Evolutionary conservation across 768 basidiomycete genomes (phyloP), one percentile per base, ranked within the genome.

Genomic region (Suillus brevipes): DNA sequence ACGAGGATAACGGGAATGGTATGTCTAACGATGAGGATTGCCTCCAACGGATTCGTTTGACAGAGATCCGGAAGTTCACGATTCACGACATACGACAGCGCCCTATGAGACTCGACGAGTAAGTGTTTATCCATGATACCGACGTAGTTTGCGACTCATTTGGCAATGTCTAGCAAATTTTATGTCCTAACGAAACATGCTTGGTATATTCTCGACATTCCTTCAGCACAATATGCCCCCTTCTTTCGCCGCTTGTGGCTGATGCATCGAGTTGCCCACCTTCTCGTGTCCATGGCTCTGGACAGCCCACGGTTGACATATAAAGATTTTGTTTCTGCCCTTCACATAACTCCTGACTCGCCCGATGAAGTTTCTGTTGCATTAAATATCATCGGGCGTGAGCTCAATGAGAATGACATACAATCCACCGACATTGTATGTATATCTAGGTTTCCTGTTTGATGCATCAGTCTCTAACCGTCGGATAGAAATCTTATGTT

Each of bases 151-250:
- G 38, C 10, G 18, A 50, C 34, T 62, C 5, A 38, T 62, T 68
- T 77, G 68, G 9, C 2, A 60, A 40, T n/a, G 16, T 55, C 6
- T 60, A 91, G 89, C 28, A 85, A 86, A 65, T 82, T 91, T 3
- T 91, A 88, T 65, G 74, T 92, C 36, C 81, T 83, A 53, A 91
- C 90, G 0, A 53, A 78, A 52, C 72, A 76, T 72, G 88, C 89
- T 0, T 92, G 90, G 90, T 92, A 92, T 66, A 88, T 91, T 62
- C 79, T 92, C 2, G 79, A 81, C 13, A 65, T 66, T 2, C 88
- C 90, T 0, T 81, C 85, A 0, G 53, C 60, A 1, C 40, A 62
- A 3, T 91, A 91, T 67, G 57, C 60, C 16, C 74, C 78, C 0
- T 83, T 81, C 61, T 90, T 80, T 69, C 65, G 65, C 1, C 65